Evolutionary conservation across 139 green algal species (phyloP).

Genomic region (Haematococcus lacustris): DNA sequence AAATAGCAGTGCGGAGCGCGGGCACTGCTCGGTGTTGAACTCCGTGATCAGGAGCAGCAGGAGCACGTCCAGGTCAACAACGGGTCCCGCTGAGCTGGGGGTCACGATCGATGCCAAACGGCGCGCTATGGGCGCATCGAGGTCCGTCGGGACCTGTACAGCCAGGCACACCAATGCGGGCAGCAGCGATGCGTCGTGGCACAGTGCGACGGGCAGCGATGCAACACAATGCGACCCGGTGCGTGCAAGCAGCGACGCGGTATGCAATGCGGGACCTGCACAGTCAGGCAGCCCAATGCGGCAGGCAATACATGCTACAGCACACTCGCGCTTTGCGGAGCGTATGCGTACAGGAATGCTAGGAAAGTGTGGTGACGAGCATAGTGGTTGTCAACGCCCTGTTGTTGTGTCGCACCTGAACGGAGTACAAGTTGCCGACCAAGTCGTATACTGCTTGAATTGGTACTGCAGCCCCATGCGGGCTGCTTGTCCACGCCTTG

Average conservation of each 20-base stretch:
- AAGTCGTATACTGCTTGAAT: constrained; percentile 43
- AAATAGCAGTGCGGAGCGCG: constrained; percentile 29
- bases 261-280: no score
- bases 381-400: no score
- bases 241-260: no score
- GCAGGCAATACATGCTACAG: no score
- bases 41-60: constrained; percentile 47
- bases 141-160: constrained; percentile 12
- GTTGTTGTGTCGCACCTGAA: constrained; percentile 20
- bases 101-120: constrained; percentile 32
- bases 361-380: no score
- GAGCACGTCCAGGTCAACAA: constrained; percentile 49
- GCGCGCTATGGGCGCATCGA: constrained; percentile 18
- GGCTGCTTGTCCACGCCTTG: constrained; percentile 28
- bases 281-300: no score
- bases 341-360: no score
- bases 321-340: no score
- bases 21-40: constrained; percentile 40
- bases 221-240: no score
- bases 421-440: constrained; percentile 54
- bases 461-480: constrained; percentile 27
- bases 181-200: no score
- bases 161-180: no score
- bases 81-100: constrained; percentile 22
- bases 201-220: no score